Evolutionary conservation across 345 rosid species (phyloP), one percentile per base, ranked within the genome.

Genomic region (Citrus hindsii): DNA sequence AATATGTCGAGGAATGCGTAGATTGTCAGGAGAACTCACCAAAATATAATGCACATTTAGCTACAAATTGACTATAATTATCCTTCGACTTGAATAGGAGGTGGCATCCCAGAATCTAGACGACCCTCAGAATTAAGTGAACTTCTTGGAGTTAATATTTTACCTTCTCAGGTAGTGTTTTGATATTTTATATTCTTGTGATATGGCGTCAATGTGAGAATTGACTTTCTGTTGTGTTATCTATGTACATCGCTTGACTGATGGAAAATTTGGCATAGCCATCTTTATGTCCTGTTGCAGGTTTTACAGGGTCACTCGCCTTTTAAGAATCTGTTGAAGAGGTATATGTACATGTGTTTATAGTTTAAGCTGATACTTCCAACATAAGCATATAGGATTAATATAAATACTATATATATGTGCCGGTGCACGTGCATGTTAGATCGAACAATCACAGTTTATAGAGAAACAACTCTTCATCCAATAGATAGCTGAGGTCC

Each of bases 241-340:
- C 55, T 38, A 16, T 71, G 25, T 1, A n/a, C 71, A 22, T 63
- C 27, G 81, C 40, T 81, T 77, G 75, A 77, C 78, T 71, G 73
- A 79, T 80, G 78, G 59, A 74, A 80, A 27, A 42, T 58, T 73
- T 67, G 76, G 83, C 73, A 32, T 81, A 69, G 84, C 75, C 56
- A 51, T 69, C 69, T 65, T 53, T 58, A 76, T 66, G 73, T 80
- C 66, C 69, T 70, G 76, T 27, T 76, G 69, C 80, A 88, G 91
- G 80, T 88, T 79, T 82, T 84, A 74, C 88, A 86, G 37, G 91
- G 91, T 24, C 91, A 86, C 65, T 79, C 88, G 0, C 81, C 91
- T 64, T 88, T 86, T 38, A 86, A 79, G 76, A 82, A 75, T 79
- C 81, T 88, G 64, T 63, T 84, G 80, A 69, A 79, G 51, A 84